Base-by-base conservation (phyloP, 2,329 filamentous ascomycete species). In the Scytalidium lignicola region DNA sequence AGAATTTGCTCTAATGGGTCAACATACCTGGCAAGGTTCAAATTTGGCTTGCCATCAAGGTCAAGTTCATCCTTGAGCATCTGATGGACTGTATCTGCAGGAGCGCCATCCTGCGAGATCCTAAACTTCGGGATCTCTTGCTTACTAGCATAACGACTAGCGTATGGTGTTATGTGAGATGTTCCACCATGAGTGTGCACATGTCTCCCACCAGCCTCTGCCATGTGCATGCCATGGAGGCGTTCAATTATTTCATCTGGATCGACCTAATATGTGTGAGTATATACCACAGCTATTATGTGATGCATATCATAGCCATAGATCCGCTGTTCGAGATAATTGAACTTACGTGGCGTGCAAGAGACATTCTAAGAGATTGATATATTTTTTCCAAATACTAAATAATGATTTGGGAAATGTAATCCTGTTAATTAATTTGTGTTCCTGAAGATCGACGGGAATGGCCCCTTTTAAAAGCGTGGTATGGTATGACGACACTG, bases 31-130 rank as follows among this genome's bases (percentile, higher is more conserved):
- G 85, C 83, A 21, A 86, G 67, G 59, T 88, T 88, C 54, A 88
- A 68, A 56, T 83, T 85, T 0, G 85, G 84, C 43, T 76, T 74
- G 22, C 83, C 81, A 58, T 86, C 82, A 2, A 86, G 70, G 62
- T 85, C 79, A 29, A 83, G 64, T 57, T 85, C 80, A 62, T 83
- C 80, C 52, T 74, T 76, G 51, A 84, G 70, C 64, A 88, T 73
- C 55, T 85, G 80, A 57, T 85, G 80, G 1, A 85, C 83, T 0
- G 79, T 76, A 55, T 85, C 81, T 9, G 78, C 76, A 0, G 79
- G 77, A 13, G 78, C 76, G 3, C 80, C 79, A 41, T 81, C 67
- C 2, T 74, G 62, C 0, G 80, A 79, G 17, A 85, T 76, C 47
- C 66, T 70, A 65, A 79, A 84, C 55, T 83, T 84, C 7, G 80